Base-by-base conservation (phyloP, 352 stramenopile genomes). In the Blastocystis sp. region DNA sequence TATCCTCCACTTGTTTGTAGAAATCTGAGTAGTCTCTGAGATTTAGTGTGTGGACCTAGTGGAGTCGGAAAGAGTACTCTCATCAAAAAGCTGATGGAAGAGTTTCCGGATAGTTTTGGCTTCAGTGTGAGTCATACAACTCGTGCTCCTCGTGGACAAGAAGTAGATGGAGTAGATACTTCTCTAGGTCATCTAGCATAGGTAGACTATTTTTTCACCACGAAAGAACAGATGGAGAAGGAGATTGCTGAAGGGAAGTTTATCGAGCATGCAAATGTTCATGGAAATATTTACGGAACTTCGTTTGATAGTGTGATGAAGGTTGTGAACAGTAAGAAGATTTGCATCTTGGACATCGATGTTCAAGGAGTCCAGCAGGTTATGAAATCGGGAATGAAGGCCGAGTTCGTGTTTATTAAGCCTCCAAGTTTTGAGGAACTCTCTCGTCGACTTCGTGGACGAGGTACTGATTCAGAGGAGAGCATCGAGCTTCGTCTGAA, bases 281-380 rank as follows among this genome's bases (percentile, higher is more conserved):
- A 99, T 91, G 95, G 95, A 81, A 98, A 98, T 91, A 95, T 98
- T 85, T 99, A 99, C 91, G 96, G 96, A 90, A 99, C 96, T 1
- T 93, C 91, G 43, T 91, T 92, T 20, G 70, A 92, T 16, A 90
- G 90, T 3, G 95, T 99, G 34, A 91, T 96, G 91, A 93, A 93
- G 82, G 96, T 99, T 53, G 93, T 96, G 90, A 92, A 94, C 43
- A 91, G 95, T 90, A 93, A 94, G 63, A 98, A 98, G 92, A 96
- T 99, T 87, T 99, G 96, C 92, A 96, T 99, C 76, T 90, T 99
- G 47, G 97, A 99, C 92, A 99, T 99, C 82, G 97, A 99, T 90
- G 95, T 98, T 66, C 96, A 98, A 91, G 97, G 97, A 43, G 96
- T 98, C 20, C 93, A 97, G 90, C 95, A 95, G 90, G 95, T 98